Conservation (phyloP, 805 yeast genomes). For the Komagataella kurtzmanii region DNA sequence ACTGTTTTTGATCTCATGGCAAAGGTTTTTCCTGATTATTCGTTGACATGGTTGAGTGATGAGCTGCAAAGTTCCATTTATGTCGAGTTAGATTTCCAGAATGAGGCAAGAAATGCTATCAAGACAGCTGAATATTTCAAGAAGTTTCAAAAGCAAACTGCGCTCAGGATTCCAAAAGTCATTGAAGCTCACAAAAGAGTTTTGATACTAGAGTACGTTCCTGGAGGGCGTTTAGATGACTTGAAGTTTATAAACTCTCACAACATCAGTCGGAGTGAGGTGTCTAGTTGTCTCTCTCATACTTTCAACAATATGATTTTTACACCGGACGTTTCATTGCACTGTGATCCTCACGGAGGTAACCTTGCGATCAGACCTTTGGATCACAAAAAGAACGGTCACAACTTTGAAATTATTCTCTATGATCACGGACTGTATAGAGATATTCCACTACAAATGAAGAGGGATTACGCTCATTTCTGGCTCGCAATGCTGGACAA, state of each 20-base stretch:
- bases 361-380: slow-evolving; percentile 67
- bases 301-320: slow-evolving; percentile 92
- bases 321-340: slow-evolving; percentile 82
- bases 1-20: slow-evolving; percentile 64
- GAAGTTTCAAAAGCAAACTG: slow-evolving; percentile 44
- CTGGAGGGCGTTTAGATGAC: slow-evolving; percentile 78
- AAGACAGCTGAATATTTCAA: slow-evolving; percentile 58
- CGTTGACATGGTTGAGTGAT: slow-evolving; percentile 90
- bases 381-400: slow-evolving; percentile 15
- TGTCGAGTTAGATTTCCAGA: slow-evolving; percentile 80
- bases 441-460: slow-evolving; percentile 61
- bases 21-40: slow-evolving; percentile 83
- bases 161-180: slow-evolving; percentile 68
- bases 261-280: slow-evolving; percentile 61
- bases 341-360: slow-evolving; percentile 98
- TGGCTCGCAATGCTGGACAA: slow-evolving; percentile 83
- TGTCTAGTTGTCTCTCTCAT: slow-evolving; percentile 77
- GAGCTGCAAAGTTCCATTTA: slow-evolving; percentile 78
- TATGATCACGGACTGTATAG: slow-evolving; percentile 95
- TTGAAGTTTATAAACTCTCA: slow-evolving; percentile 46
- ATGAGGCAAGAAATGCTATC: slow-evolving; percentile 74
- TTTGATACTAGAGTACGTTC: slow-evolving; percentile 75
- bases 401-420: slow-evolving; percentile 81
- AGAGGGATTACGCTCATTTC: slow-evolving; percentile 76
- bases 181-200: slow-evolving; percentile 54